A percentile compares a stretch with the other conserved stretches of the same genome.
These are phyloP conservation scores for Botrytis medusae DNA, from an alignment of 2,329 filamentous ascomycete species.

Conservation along the genomic window DNA sequence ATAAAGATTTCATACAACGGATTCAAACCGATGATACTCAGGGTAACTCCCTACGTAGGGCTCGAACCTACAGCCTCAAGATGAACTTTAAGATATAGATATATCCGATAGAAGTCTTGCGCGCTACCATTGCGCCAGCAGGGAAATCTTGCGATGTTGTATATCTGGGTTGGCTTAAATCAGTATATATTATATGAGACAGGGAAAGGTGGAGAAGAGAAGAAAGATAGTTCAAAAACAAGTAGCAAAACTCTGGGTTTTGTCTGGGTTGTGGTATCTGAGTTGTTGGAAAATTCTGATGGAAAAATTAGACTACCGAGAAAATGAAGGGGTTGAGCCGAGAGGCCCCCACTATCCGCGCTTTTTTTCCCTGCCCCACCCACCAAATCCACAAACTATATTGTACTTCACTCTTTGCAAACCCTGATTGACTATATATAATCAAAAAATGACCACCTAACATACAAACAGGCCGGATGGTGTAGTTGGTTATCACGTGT, in stretches of 20 bases:
- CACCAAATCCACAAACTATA: neutral
- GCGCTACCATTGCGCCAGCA: conserved; percentile 20
- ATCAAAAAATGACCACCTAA: too few relatives aligned
- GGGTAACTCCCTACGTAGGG: neutral
- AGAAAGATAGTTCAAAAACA: neutral
- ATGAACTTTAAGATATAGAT: neutral
- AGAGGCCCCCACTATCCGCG: neutral
- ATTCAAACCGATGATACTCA: neutral
- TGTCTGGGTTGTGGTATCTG: neutral
- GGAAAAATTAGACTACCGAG: conserved; percentile 3
- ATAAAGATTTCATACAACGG: neutral
- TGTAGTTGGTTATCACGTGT: conserved; percentile 20
- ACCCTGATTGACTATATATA: too few relatives aligned
- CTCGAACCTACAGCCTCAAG: conserved; percentile 14
- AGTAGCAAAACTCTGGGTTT: neutral
- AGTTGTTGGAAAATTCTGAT: neutral
- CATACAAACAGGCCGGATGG: neutral
- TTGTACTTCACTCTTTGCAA: neutral
- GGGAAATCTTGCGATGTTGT: neutral
- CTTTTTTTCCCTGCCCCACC: neutral
- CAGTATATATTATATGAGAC: fast-evolving
- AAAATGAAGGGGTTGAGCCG: conserved; percentile 16
- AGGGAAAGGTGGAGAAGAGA: neutral
- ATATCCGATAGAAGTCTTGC: neutral
- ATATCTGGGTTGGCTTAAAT: fast-evolving